Evolutionary conservation across 495 filamentous ascomycete species (phyloP).

Genomic region (Physcia stellaris): DNA sequence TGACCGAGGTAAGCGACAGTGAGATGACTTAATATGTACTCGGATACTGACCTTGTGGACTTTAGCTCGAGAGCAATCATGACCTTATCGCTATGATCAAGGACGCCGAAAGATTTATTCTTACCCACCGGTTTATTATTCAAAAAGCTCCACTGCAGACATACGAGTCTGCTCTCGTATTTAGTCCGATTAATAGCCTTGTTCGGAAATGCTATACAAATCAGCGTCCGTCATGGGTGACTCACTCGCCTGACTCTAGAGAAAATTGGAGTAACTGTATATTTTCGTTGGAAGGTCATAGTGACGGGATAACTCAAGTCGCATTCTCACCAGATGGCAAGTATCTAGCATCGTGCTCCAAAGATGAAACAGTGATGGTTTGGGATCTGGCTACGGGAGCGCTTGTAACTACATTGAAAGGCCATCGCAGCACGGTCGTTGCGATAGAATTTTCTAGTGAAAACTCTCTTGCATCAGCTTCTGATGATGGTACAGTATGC

Average conservation of each 20-base stretch:
- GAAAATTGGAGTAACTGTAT: slow-evolving; percentile 10
- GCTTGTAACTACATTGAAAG: slow-evolving; percentile 6
- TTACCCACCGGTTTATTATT: slow-evolving; percentile 6
- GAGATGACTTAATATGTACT: neutral
- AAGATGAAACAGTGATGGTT: slow-evolving; percentile 8
- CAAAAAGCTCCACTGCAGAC: slow-evolving; percentile 17
- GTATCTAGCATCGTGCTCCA: slow-evolving; percentile 12
- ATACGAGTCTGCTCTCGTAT: slow-evolving; percentile 18
- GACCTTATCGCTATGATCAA: neutral
- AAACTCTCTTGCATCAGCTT: slow-evolving; percentile 8
- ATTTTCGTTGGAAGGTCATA: slow-evolving; percentile 13
- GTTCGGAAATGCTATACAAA: slow-evolving; percentile 3
- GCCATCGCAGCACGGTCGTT: neutral
- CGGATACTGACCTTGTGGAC: neutral
- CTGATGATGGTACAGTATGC: slow-evolving; percentile 14
- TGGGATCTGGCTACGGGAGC: slow-evolving; percentile 14
- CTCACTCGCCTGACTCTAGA: slow-evolving; percentile 14
- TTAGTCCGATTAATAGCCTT: slow-evolving; percentile 15
- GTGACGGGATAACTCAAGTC: slow-evolving; percentile 9
- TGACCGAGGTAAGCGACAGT: neutral
- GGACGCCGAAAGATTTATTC: slow-evolving; percentile 10
- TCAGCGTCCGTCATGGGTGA: slow-evolving; percentile 17
- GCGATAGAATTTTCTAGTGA: neutral
- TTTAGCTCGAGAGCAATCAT: neutral
- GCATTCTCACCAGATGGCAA: slow-evolving; percentile 19